Percentiles rank a stretch among this genome's conserved stretches.
phyloP scores from a whole-genome alignment of 2,329 filamentous ascomycete genomes.

The Penicillium sp. region DNA sequence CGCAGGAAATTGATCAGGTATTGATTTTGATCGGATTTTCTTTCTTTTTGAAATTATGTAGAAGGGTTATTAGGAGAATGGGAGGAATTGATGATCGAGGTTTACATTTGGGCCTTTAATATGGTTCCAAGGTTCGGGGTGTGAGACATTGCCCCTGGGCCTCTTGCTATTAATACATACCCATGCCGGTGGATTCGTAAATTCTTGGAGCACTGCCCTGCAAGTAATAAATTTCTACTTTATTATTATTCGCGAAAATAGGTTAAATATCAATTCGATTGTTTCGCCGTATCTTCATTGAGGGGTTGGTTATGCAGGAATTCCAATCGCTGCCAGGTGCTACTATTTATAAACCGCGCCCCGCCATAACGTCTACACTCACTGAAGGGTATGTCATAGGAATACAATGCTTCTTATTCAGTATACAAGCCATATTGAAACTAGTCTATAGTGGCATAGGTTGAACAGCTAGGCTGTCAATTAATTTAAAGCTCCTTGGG shows the following conservation, averaged over 20 bases:
- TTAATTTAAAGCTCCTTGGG: conserved; percentile 63
- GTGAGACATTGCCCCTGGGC: conserved; percentile 19
- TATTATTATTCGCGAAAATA: background rate
- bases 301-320: background rate
- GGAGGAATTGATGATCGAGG: background rate
- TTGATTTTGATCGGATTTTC: background rate
- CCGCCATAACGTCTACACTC: background rate
- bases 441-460: conserved; percentile 21
- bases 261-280: background rate
- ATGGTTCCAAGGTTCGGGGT: conserved; percentile 11
- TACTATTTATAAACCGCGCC: background rate
- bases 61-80: background rate
- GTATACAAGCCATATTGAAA: conserved; percentile 22
- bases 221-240: background rate
- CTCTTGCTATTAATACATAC: conserved; percentile 17
- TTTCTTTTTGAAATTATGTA: background rate
- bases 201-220: conserved; percentile 1
- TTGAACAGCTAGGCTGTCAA: conserved; percentile 8
- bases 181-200: conserved; percentile 4
- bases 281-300: background rate
- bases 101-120: background rate
- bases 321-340: background rate
- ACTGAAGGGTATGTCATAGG: background rate
- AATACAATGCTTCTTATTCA: conserved; percentile 16
- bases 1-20: background rate